Base-by-base conservation (phyloP, 108 stramenopile species). In the Cyclotella kingstonii region DNA sequence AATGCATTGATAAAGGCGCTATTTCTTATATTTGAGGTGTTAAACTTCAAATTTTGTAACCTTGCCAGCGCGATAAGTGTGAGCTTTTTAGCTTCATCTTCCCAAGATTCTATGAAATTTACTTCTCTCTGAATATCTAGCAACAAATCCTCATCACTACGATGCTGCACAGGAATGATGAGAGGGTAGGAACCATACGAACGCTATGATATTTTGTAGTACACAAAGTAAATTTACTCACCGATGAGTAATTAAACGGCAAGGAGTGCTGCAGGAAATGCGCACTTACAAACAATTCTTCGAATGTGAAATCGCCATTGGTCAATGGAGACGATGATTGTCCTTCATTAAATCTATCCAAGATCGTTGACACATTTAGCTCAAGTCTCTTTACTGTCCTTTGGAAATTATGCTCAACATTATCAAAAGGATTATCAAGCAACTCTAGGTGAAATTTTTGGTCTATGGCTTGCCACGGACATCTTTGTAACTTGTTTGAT, bases 51-150 rank as follows among this genome's bases (percentile, higher is more conserved):
- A 62, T 35, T 33, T 34, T 59, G 49, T 23, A 75, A 75, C 2
- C 59, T 65, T 6, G 48, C 46, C 8, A 66, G 31, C 17, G 65
- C 73, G 27, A 75, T 66, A 22, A 27, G 29, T 1, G 73, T 46
- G 7, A 75, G 65, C 19, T 75, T 66, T 34, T 62, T 54, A 22
- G 59, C 65, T 53, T 75, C 65, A 4, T 12, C 47, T 49, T 75
- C 48, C 73, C 73, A 75, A 15, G 73, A 38, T n/a, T 61, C 46
- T 18, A 75, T 44, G 33, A 47, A 33, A 7, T 34, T 22, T 14
- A 54, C 73, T 56, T 67, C 54, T 25, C 57, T 7, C 1, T 48
- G 46, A 5, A 75, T 66, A 14, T 54, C 54, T 30, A 50, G 53
- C 15, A 75, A 43, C 73, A 60, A 75, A 53, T 0, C 14, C 10